Evolutionary conservation across 345 rosid genomes (phyloP), one percentile per base, ranked within the genome.

Genomic region (Bruguiera sexangula): DNA sequence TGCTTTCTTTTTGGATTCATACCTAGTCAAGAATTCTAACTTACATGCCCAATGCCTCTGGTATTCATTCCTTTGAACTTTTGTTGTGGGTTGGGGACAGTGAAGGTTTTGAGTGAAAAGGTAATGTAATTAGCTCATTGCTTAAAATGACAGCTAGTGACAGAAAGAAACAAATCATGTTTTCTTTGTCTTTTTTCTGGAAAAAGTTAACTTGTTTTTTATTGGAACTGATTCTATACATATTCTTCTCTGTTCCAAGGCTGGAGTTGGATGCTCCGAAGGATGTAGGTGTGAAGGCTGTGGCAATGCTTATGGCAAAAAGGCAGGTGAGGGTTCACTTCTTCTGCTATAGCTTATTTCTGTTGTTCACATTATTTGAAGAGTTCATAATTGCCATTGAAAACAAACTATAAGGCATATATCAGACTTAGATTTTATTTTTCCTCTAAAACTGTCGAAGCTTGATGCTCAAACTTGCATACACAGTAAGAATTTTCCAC

Each of bases 281-380:
- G 82, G 76, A 70, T 84, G 87, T 65, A 75, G 80, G 16, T 84
- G 87, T 60, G 87, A 81, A 72, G 64, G 60, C 66, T 83, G 87
- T 64, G 31, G 68, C 54, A 84, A 84, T 69, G 32, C 82, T 32
- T 77, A 62, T 18, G 84, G 84, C 39, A 71, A 66, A 69, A 83
- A 79, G 68, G 15, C 64, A 68, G 82, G 84, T 83, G 46, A 55
- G 63, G 8, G 10, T 52, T 69, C 20, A 30, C 48, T 31, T 34
- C 16, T 9, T 20, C 7, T 52, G 6, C 19, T 19, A 8, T n/a
- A 10, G 9, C 8, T 39, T 43, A 39, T 27, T 63, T 63, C 20
- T 21, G 31, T 39, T 39, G 32, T 18, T 63, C 10, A 37, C 18
- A 26, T 30, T 30, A 43, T 43, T 6, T 43, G 15, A 9, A 22